These are phyloP conservation scores for Magnusiomyces suaveolens DNA, from an alignment of 1,139 yeast genomes.

Conservation along the genomic window DNA sequence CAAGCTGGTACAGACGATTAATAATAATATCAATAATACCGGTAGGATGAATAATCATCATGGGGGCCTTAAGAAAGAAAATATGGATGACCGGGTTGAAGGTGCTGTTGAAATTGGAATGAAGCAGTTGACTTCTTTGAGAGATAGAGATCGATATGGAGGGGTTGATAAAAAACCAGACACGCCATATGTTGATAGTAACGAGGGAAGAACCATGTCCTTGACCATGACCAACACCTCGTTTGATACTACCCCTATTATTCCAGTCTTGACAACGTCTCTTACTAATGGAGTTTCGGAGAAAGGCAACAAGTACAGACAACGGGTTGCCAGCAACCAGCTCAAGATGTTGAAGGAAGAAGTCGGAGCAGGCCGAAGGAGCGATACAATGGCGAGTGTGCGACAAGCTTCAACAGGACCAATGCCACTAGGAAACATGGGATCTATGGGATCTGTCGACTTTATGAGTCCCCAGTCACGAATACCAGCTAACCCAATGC, in stretches of 20 bases:
- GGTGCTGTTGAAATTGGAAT: constrained; percentile 1
- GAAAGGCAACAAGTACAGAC: background rate
- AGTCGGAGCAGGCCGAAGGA: too few species aligned
- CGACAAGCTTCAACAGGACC: background rate
- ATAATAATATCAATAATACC: background rate
- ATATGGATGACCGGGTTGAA: background rate
- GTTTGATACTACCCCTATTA: constrained; percentile 3
- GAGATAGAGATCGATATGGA: constrained; percentile 1
- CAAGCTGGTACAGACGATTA: background rate
- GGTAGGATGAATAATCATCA: too few species aligned
- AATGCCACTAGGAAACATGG: background rate
- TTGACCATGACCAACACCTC: too few species aligned
- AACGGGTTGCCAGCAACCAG: constrained; percentile 1
- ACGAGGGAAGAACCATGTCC: background rate
- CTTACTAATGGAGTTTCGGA: background rate
- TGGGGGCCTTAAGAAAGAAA: background rate
- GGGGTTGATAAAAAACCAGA: background rate
- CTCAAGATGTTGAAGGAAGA: background rate
- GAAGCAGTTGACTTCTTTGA: background rate
- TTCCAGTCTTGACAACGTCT: background rate
- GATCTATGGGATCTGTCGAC: background rate
- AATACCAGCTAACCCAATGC: background rate
- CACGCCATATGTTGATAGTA: too few species aligned
- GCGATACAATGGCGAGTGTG: too few species aligned
- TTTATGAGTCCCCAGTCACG: too few species aligned